Conservation (phyloP, 768 basidiomycete genomes). For the Jaapia argillacea region DNA sequence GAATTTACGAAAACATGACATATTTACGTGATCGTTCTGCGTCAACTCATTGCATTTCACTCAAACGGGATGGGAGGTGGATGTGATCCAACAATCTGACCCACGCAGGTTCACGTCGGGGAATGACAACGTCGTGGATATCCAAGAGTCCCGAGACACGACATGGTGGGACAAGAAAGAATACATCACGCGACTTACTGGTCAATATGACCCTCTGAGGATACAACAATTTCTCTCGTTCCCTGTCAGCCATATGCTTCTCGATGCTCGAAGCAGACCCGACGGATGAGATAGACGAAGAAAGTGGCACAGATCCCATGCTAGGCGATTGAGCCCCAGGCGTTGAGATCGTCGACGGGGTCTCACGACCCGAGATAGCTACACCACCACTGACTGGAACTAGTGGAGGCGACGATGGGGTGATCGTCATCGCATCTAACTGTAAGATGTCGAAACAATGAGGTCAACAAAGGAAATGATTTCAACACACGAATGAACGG, state of each 20-base stretch:
- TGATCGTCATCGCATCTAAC: slow-evolving; percentile 40
- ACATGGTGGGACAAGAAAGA: too few species aligned
- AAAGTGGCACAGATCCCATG: slow-evolving; percentile 5
- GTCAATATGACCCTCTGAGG: slow-evolving; percentile 78
- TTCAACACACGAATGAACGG: slow-evolving; percentile 7
- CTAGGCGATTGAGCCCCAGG: slow-evolving; percentile 18
- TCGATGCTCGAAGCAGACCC: slow-evolving; percentile 8
- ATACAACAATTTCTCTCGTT: slow-evolving; percentile 68
- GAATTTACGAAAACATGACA: too few species aligned
- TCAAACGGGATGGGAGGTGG: too few species aligned
- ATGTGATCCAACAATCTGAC: too few species aligned
- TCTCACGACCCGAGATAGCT: slow-evolving; percentile 17
- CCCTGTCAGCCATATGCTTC: slow-evolving; percentile 34
- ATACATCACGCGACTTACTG: too few species aligned
- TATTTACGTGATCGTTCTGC: too few species aligned
- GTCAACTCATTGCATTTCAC: too few species aligned
- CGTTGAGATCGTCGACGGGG: slow-evolving; percentile 18
- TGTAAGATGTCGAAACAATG: slow-evolving; percentile 13
- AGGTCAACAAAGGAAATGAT: not conserved
- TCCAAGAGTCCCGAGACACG: too few species aligned
- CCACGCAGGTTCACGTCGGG: too few species aligned
- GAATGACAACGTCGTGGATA: too few species aligned
- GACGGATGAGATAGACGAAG: not conserved
- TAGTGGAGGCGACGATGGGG: slow-evolving; percentile 14
- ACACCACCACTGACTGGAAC: slow-evolving; percentile 23